Evolutionary conservation across 1,284 basidiomycete genomes (phyloP).

Genomic region (Xerocomus amazonicus): DNA sequence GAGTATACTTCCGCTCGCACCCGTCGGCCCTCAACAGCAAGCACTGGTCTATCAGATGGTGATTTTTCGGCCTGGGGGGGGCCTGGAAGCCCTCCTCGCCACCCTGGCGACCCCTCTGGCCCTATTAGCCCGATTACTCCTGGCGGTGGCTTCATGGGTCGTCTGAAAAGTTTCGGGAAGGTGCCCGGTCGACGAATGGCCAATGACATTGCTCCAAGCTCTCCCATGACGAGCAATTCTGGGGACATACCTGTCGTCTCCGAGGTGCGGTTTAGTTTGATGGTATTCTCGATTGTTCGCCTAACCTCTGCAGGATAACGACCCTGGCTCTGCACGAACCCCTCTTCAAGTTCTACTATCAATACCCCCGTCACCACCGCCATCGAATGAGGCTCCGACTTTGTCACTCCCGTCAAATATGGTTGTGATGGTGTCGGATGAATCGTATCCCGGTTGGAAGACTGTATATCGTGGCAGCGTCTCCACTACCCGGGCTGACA

Average conservation of each 20-base stretch:
- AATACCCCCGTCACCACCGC: slow-evolving; percentile 66
- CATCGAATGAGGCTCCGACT: slow-evolving; percentile 69
- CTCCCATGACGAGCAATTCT: slow-evolving; percentile 21
- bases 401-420: slow-evolving; percentile 63
- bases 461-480: slow-evolving; percentile 76
- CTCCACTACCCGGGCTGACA: slow-evolving; percentile 61
- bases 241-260: slow-evolving; percentile 17
- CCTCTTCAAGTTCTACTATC: slow-evolving; percentile 67
- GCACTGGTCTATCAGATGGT: slow-evolving; percentile 41
- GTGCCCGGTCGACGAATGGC: slow-evolving; percentile 28
- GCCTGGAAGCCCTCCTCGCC: slow-evolving; percentile 36
- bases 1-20: slow-evolving; percentile 54
- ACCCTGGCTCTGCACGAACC: slow-evolving; percentile 37
- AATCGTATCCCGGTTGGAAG: slow-evolving; percentile 75
- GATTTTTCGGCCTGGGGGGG: slow-evolving; percentile 53
- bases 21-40: slow-evolving; percentile 42
- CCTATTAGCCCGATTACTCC: slow-evolving; percentile 53
- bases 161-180: slow-evolving; percentile 73
- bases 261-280: slow-evolving; percentile 24
- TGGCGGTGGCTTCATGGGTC: slow-evolving; percentile 65
- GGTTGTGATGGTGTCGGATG: slow-evolving; percentile 79
- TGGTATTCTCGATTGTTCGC: neutral
- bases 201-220: slow-evolving; percentile 26
- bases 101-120: slow-evolving; percentile 28
- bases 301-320: slow-evolving; percentile 20